These are phyloP conservation scores for Sesbania bispinosa DNA, from an alignment of 306 rosid genomes.

Conservation along the genomic window DNA sequence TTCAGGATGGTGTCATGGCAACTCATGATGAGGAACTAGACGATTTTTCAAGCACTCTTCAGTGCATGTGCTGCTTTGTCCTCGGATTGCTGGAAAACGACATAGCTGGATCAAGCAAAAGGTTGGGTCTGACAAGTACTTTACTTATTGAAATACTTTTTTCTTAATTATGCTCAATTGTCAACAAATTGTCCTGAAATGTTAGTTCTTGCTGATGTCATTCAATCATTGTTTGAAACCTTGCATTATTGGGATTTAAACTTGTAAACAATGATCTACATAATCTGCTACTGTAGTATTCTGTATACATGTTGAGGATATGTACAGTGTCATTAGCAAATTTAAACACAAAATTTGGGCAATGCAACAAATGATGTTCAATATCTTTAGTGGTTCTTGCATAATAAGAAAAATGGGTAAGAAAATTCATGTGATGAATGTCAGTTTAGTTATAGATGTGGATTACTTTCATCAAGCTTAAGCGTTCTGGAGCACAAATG, in stretches of 20 bases:
- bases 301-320: not conserved
- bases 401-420: too few species aligned
- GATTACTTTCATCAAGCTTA: too few species aligned
- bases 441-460: too few species aligned
- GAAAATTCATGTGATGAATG: too few species aligned
- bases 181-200: constrained; percentile 10
- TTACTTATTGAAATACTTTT: not conserved
- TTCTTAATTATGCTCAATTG: constrained; percentile 9
- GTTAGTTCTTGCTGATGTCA: constrained; percentile 4
- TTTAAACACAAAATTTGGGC: not conserved
- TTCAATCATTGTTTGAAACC: not conserved
- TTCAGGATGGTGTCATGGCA: constrained; percentile 93
- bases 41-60: constrained; percentile 88
- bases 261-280: not conserved
- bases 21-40: constrained; percentile 97
- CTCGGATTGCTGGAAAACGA: constrained; percentile 81
- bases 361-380: too few species aligned
- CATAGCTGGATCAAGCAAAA: constrained; percentile 93
- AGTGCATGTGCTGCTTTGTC: constrained; percentile 85
- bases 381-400: too few species aligned
- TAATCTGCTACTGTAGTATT: not conserved
- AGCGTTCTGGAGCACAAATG: too few species aligned
- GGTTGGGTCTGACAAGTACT: constrained; percentile 42
- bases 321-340: not conserved
- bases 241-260: constrained; percentile 9